Percentiles rank a stretch among this genome's conserved stretches.
Evolutionary conservation across 495 filamentous ascomycete species (phyloP).

Genomic region (Poronia punctata): DNA sequence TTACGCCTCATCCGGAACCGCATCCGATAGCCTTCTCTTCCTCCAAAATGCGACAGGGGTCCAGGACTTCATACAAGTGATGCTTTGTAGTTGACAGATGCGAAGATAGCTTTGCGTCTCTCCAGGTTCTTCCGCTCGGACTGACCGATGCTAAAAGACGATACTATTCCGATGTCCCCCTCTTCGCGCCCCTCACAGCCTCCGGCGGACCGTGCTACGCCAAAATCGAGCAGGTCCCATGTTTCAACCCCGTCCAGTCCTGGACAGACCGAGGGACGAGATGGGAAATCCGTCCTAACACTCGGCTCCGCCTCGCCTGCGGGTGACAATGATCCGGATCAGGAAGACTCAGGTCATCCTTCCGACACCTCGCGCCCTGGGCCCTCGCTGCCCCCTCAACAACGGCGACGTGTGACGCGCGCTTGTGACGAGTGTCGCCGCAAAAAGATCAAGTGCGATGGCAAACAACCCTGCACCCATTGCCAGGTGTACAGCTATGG

Average conservation of each 20-base stretch:
- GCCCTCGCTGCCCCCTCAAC: slow-evolving; percentile 60
- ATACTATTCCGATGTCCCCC: slow-evolving; percentile 18
- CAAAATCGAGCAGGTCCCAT: neutral
- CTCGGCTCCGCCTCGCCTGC: slow-evolving; percentile 4
- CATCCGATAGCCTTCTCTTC: too few species aligned
- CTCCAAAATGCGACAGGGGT: slow-evolving; percentile 10
- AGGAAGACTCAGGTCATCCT: slow-evolving; percentile 16
- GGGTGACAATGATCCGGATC: slow-evolving; percentile 13
- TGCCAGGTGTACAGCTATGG: slow-evolving; percentile 98
- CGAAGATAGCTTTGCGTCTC: slow-evolving; percentile 1
- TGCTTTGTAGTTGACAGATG: neutral
- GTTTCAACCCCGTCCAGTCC: slow-evolving; percentile 7
- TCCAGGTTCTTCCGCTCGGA: neutral
- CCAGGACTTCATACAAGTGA: slow-evolving; percentile 4
- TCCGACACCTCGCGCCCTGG: slow-evolving; percentile 23
- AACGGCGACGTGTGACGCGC: slow-evolving; percentile 79
- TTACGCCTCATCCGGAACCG: neutral
- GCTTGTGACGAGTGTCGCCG: slow-evolving; percentile 94
- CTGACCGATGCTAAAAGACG: neutral
- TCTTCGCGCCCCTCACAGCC: slow-evolving; percentile 24
- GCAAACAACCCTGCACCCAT: slow-evolving; percentile 95
- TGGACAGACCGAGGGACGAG: slow-evolving; percentile 18
- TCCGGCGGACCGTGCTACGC: slow-evolving; percentile 15
- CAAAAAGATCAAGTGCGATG: slow-evolving; percentile 99
- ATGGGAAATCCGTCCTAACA: neutral